These are phyloP conservation scores for Microthlaspi erraticum DNA, from an alignment of 345 rosid genomes.

Conservation along the genomic window DNA sequence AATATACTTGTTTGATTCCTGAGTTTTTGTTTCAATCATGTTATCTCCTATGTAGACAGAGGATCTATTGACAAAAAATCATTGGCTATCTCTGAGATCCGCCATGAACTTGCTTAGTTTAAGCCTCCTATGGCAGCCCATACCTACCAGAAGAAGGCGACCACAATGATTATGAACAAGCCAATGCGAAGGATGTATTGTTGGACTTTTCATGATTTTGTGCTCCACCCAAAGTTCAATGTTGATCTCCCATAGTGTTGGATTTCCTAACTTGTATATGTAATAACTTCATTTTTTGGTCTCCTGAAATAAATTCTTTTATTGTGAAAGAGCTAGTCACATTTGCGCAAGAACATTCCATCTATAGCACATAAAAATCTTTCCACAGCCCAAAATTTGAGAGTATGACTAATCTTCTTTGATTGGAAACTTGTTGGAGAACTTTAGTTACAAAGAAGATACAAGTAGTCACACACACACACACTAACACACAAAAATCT, in stretches of 20 bases:
- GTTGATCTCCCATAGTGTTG: constrained; percentile 24
- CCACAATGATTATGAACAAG: constrained; percentile 8
- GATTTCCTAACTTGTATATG: constrained; percentile 19
- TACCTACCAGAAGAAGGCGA: constrained; percentile 28
- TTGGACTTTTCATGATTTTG: constrained; percentile 44
- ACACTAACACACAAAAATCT: background rate
- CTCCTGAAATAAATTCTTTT: constrained; percentile 12
- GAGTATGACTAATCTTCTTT: background rate
- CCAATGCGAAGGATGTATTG: constrained; percentile 29
- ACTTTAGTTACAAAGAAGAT: background rate
- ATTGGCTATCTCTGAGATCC: constrained; percentile 42
- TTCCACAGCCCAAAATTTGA: background rate
- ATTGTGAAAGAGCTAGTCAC: constrained; percentile 22
- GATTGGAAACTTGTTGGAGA: background rate
- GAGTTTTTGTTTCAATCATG: constrained; percentile 16
- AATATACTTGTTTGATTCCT: constrained; percentile 1
- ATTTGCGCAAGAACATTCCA: background rate
- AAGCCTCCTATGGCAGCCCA: constrained; percentile 32
- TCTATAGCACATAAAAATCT: constrained; percentile 11
- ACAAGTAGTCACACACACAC: too few relatives aligned
- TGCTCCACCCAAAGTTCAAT: constrained; percentile 33
- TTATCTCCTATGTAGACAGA: constrained; percentile 29
- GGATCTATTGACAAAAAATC: constrained; percentile 44
- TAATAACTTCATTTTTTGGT: constrained; percentile 25
- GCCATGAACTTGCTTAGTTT: constrained; percentile 33